Base-by-base conservation (phyloP, 1,139 yeast genomes). In the Hemisphaericaspora lyxosophila region DNA sequence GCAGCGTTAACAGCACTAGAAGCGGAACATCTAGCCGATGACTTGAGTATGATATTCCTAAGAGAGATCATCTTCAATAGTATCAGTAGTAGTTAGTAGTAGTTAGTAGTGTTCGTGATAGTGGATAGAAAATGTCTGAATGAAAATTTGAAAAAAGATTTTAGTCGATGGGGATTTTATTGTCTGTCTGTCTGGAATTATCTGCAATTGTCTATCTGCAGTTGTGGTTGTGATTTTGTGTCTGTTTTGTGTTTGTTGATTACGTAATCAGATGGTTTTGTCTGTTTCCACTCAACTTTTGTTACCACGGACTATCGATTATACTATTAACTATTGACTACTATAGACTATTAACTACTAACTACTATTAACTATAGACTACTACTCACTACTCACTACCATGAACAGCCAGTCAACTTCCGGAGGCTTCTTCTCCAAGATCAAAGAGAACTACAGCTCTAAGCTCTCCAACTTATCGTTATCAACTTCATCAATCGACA, bases 401-500 rank as follows among this genome's bases (percentile, higher is more conserved):
- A n/a, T n/a, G n/a, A n/a, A n/a, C n/a, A n/a, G n/a, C n/a, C n/a
- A n/a, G n/a, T 15, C 14, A 13, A 33, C 42, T 18, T 41, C 40
- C 18, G 44, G 46, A 19, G 52, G 54, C 8, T 65, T 69, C 49
- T 61, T 69, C 30, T 59, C 70, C 26, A 65, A 63, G 41, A 62
- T 69, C 40, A 66, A 59, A 36, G 65, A 64, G 44, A 66, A 64
- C 41, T 67, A 67, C 42, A 54, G 60, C 29, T 51, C 56, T 33
- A 62, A 60, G 50, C 62, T 68, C 42, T 61, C 70, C 9, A 64
- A 57, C 35, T 55, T 67, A 27, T 60, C 70, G n/a, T 42, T 67
- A 22, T 42, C 64, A 8, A 33, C 50, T 50, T 33, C 34, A 11
- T 13, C 46, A 8, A 45, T 53, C 11, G 77, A 71, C 32, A 64